Evolutionary conservation across 805 yeast genomes (phyloP), one percentile per base, ranked within the genome.

Genomic region (Saccharomycopsis selenospora): DNA sequence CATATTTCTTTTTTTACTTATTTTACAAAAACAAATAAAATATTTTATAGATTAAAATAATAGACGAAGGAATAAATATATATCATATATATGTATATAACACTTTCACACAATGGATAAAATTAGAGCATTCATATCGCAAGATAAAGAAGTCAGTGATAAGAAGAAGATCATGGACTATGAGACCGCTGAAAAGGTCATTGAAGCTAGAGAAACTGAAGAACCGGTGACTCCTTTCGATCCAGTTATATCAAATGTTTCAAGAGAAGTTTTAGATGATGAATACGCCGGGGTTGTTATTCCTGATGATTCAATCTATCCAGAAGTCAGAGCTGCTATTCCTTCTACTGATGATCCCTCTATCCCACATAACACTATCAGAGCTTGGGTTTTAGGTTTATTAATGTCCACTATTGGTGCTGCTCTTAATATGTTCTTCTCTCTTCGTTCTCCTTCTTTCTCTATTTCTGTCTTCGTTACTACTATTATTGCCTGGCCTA

Each of bases 301-400:
- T 40, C 53, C 49, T 23, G 52, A 52, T 44, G 53, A 62, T 47
- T 65, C 69, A 14, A 76, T 76, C 20, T 76, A 74, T 53, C 76
- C 80, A 1, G 81, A 77, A 57, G 82, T 77, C 43, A 69, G 82
- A 63, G 75, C 80, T 22, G 75, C 78, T 7, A 77, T 77, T 30
- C 73, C 79, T 5, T 68, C 75, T 7, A 59, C 64, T 7, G 82
- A 77, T 58, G 81, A 78, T 59, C 71, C 73, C 1, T 53, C 68
- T 3, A 59, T 75, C 18, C 69, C 69, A 4, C 71, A 75, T 51
- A 75, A 74, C 56, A 77, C 79, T 44, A 65, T 77, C 62, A 70
- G 82, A 65, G 72, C 77, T 47, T 77, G 80, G 80, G 61, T 69
- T 41, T 55, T 77, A 49, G 76, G 76, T 22, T 60, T 76, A 24